phyloP scores from a whole-genome alignment of 108 stramenopile genomes.

The Bacterosira constricta region DNA sequence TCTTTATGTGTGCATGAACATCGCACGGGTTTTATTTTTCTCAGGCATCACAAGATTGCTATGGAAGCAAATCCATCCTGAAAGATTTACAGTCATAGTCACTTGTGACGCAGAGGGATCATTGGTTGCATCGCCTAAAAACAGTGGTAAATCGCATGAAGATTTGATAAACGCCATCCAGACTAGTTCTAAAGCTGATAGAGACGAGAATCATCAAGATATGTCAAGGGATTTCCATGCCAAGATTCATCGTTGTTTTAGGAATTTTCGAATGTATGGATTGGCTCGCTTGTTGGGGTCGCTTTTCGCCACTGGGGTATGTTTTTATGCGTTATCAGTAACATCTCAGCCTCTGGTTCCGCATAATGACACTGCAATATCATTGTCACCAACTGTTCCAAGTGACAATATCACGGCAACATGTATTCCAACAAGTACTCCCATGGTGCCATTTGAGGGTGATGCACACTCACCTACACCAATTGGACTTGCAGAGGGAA shows the following conservation, averaged over 20 bases:
- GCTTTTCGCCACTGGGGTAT: slow-evolving; percentile 6
- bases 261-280: slow-evolving; percentile 26
- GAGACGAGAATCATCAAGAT: slow-evolving; percentile 6
- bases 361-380: no score
- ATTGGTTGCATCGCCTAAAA: slow-evolving; percentile 20
- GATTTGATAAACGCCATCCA: slow-evolving; percentile 40
- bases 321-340: slow-evolving; percentile 20
- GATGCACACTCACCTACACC: no score
- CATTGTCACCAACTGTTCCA: no score
- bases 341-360: slow-evolving; percentile 33
- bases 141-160: slow-evolving; percentile 11
- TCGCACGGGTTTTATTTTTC: slow-evolving; percentile 44
- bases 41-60: slow-evolving; percentile 44
- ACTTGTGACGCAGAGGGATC: slow-evolving; percentile 43
- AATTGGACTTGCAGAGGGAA: no score
- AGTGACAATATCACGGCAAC: neutral
- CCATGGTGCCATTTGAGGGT: no score
- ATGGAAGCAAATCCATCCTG: slow-evolving; percentile 51
- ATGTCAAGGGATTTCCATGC: slow-evolving; percentile 25
- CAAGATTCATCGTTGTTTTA: slow-evolving; percentile 31
- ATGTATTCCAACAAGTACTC: no score
- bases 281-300: slow-evolving; percentile 6
- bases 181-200: slow-evolving; percentile 1
- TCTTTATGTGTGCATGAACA: slow-evolving; percentile 50
- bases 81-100: slow-evolving; percentile 41